Evolutionary conservation across 106 monocot species (phyloP).

Genomic region (Vanilla planifolia): DNA sequence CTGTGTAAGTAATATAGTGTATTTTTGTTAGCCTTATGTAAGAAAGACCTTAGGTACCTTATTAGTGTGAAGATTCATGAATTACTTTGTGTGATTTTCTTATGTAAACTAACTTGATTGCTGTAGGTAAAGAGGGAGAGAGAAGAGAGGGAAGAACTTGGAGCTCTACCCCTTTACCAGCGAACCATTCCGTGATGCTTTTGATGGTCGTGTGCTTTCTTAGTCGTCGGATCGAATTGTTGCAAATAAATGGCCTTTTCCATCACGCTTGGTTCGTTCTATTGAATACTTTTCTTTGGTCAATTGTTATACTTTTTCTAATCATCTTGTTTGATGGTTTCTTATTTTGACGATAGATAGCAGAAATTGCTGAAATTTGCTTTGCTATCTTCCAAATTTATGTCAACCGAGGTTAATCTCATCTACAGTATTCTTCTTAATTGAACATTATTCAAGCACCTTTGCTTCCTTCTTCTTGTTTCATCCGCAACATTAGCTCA

Average conservation of each 20-base stretch:
- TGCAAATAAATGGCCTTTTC: not conserved
- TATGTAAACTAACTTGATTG: not conserved
- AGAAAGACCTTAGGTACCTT: too few species aligned
- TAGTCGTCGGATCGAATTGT: conserved; percentile 1
- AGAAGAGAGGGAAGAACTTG: conserved; percentile 8
- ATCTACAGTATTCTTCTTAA: too few species aligned
- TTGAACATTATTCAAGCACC: too few species aligned
- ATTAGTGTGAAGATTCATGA: not conserved
- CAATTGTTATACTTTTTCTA: too few species aligned
- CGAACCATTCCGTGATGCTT: conserved; percentile 8
- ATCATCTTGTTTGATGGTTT: too few species aligned
- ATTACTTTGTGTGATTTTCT: not conserved
- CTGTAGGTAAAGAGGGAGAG: conserved; percentile 9
- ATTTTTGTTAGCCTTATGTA: too few species aligned
- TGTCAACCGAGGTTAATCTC: too few species aligned
- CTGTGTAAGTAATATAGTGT: not conserved
- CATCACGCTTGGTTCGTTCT: not conserved
- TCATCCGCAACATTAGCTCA: too few species aligned
- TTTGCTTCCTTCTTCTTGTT: too few species aligned
- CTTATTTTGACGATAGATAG: too few species aligned
- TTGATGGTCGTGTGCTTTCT: not conserved
- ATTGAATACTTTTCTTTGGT: not conserved
- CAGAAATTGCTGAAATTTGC: too few species aligned
- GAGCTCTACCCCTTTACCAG: conserved; percentile 10
- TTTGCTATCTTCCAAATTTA: too few species aligned